Percentiles rank a stretch among this genome's conserved stretches.
Evolutionary conservation across 2,329 filamentous ascomycete species (phyloP).

Genomic region (Cladophialophora psammophila): DNA sequence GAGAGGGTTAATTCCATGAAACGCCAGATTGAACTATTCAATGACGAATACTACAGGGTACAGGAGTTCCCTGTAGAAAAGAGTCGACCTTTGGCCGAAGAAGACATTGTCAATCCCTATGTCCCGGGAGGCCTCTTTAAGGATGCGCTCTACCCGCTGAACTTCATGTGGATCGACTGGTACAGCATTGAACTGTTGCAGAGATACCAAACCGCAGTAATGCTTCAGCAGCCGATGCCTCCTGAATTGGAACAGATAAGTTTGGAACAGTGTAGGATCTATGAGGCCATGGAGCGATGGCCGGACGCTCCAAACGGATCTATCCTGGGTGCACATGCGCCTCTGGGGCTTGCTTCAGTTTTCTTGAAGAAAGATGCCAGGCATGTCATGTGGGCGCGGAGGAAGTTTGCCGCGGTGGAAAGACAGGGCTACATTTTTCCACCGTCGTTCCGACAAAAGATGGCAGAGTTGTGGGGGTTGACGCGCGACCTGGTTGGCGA

Average conservation of each 20-base stretch:
- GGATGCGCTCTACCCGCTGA: constrained; percentile 75
- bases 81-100: constrained; percentile 57
- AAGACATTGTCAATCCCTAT: constrained; percentile 78
- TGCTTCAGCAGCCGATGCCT: constrained; percentile 59
- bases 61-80: constrained; percentile 65
- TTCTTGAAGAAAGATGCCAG: constrained; percentile 78
- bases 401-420: constrained; percentile 80
- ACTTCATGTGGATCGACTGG: constrained; percentile 77
- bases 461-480: constrained; percentile 73
- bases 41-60: constrained; percentile 68
- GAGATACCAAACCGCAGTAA: constrained; percentile 71
- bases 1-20: constrained; percentile 52
- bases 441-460: constrained; percentile 72
- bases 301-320: constrained; percentile 73
- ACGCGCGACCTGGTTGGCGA: constrained; percentile 53
- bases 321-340: constrained; percentile 75
- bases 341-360: constrained; percentile 75
- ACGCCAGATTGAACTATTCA: constrained; percentile 67
- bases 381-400: constrained; percentile 79
- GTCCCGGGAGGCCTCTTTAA: constrained; percentile 72
- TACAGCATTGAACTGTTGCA: constrained; percentile 82
- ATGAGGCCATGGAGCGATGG: constrained; percentile 78
- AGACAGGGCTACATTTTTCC: constrained; percentile 82
- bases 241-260: constrained; percentile 68
- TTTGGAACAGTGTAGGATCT: constrained; percentile 75